phyloP scores from a whole-genome alignment of 2,329 filamentous ascomycete species.

The Claviceps quebecensis region DNA sequence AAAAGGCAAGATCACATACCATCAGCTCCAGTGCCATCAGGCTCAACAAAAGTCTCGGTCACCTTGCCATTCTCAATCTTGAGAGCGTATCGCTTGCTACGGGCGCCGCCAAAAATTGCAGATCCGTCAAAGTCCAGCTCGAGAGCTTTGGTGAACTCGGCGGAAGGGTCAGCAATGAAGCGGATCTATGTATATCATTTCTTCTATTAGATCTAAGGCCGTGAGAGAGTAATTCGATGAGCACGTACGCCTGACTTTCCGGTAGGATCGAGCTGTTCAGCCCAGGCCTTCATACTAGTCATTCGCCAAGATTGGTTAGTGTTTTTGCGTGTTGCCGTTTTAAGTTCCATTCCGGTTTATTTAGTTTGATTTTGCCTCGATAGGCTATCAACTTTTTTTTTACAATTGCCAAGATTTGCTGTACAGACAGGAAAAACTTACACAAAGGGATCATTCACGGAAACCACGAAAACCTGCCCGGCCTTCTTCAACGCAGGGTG shows the following conservation, averaged over 20 bases:
- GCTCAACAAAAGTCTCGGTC: slow-evolving; percentile 67
- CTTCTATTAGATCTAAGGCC: neutral
- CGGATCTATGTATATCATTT: slow-evolving; percentile 46
- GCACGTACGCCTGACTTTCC: slow-evolving; percentile 61
- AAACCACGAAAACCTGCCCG: slow-evolving; percentile 76
- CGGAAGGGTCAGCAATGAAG: slow-evolving; percentile 72
- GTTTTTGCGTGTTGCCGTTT: neutral
- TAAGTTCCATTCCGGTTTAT: neutral
- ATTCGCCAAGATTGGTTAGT: neutral
- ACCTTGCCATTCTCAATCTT: slow-evolving; percentile 77
- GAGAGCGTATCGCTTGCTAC: slow-evolving; percentile 80
- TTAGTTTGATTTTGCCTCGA: neutral
- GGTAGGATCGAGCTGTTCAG: slow-evolving; percentile 58
- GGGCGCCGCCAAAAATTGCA: slow-evolving; percentile 65
- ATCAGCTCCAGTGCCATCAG: slow-evolving; percentile 71
- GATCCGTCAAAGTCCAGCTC: slow-evolving; percentile 71
- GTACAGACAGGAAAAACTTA: slow-evolving; percentile 30
- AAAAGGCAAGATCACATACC: slow-evolving; percentile 31
- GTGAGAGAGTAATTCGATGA: neutral
- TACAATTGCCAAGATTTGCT: neutral
- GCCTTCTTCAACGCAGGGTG: slow-evolving; percentile 65
- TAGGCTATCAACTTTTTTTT: neutral
- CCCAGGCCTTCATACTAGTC: slow-evolving; percentile 79
- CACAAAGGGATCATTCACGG: slow-evolving; percentile 93
- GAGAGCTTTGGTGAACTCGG: slow-evolving; percentile 67